Evolutionary conservation across 139 green algal species (phyloP).

Genomic region (Haematococcus sp.): DNA sequence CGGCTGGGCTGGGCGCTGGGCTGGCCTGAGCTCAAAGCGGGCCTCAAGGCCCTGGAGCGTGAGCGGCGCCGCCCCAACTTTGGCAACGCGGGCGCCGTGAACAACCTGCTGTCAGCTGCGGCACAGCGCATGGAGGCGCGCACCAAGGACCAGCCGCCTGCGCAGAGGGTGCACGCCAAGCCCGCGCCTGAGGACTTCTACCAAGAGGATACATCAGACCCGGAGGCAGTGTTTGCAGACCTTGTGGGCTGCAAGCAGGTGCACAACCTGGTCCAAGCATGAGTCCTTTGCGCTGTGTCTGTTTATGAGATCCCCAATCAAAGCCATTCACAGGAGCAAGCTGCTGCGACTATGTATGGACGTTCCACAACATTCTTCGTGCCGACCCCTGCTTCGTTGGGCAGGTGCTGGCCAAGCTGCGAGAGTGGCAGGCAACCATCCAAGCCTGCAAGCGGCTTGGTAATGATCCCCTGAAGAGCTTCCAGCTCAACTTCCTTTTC

Average conservation of each 20-base stretch:
- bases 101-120: constrained; percentile 41
- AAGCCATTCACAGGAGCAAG: too few species aligned
- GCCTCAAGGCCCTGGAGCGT: constrained; percentile 25
- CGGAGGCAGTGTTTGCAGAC: constrained; percentile 30
- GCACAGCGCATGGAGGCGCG: constrained; percentile 28
- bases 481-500: constrained; percentile 50
- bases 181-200: constrained; percentile 36
- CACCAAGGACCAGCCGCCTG: not conserved
- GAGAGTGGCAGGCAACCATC: constrained; percentile 46
- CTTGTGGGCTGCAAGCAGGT: constrained; percentile 38
- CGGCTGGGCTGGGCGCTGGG: constrained; percentile 31
- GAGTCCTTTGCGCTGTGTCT: too few species aligned
- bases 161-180: constrained; percentile 10
- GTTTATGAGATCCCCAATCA: too few species aligned
- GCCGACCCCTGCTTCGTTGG: too few species aligned
- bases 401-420: constrained; percentile 35
- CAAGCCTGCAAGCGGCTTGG: constrained; percentile 23
- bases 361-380: too few species aligned
- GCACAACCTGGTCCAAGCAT: too few species aligned
- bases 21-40: constrained; percentile 19
- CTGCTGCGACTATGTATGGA: too few species aligned
- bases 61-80: constrained; percentile 49
- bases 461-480: constrained; percentile 32
- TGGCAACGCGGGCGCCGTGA: constrained; percentile 51
- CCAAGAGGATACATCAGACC: not conserved